Conservation (phyloP, 495 filamentous ascomycete species). For the Podospora anserina region DNA sequence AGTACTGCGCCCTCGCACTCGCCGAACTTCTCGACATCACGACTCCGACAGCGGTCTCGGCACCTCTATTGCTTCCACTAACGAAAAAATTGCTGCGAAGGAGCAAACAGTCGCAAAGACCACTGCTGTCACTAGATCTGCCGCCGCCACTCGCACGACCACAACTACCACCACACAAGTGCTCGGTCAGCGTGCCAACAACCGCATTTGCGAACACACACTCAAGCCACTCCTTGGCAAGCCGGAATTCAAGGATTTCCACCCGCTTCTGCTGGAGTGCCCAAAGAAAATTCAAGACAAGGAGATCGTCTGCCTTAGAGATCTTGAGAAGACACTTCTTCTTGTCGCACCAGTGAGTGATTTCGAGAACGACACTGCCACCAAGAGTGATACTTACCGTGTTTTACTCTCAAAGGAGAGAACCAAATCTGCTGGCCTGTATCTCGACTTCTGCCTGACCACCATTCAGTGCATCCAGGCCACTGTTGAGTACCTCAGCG, state of each 20-base stretch:
- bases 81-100: conserved; percentile 28
- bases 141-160: conserved; percentile 41
- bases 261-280: conserved; percentile 69
- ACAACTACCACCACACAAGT: conserved; percentile 36
- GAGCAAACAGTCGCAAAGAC: conserved; percentile 34
- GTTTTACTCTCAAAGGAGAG: conserved; percentile 66
- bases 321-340: conserved; percentile 85
- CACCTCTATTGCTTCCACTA: conserved; percentile 50
- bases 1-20: conserved; percentile 49
- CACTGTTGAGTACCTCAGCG: conserved; percentile 73
- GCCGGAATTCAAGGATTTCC: conserved; percentile 66
- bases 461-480: conserved; percentile 83
- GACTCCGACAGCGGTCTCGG: conserved; percentile 61
- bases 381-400: conserved; percentile 65
- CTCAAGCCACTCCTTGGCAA: conserved; percentile 52
- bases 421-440: conserved; percentile 61
- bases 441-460: conserved; percentile 79
- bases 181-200: conserved; percentile 50
- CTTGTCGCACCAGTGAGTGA: conserved; percentile 86
- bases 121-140: conserved; percentile 50
- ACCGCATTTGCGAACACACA: conserved; percentile 54
- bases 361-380: conserved; percentile 44
- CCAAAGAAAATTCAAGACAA: conserved; percentile 73
- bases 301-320: conserved; percentile 78
- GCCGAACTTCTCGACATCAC: conserved; percentile 51